Percentiles rank a stretch among this genome's conserved stretches.
Evolutionary conservation across 257 asterid genomes (phyloP).

Genomic region (Marsdenia floribunda): DNA sequence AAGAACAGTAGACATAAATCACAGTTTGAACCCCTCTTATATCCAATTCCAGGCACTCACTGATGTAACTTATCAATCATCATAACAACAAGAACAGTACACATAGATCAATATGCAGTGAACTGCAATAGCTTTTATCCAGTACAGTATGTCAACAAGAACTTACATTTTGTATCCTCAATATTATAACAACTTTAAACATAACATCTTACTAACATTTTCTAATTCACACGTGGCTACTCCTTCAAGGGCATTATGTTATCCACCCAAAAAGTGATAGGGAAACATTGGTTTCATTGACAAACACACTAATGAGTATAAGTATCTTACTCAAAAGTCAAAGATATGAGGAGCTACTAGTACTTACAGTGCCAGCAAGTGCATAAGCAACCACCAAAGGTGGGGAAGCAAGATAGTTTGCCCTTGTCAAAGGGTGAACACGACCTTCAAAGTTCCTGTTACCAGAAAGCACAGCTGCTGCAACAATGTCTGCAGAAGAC

Average conservation of each 20-base stretch:
- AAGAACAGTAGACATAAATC: background rate
- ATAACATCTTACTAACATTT: background rate
- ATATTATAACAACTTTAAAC: background rate
- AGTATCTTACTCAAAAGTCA: background rate
- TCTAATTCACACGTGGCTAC: background rate
- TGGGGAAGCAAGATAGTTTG: slow-evolving; percentile 97
- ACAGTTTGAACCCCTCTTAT: background rate
- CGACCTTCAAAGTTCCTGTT: slow-evolving; percentile 97
- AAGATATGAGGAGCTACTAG: background rate
- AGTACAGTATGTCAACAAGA: background rate
- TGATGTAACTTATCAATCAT: too few relatives aligned
- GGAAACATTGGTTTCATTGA: background rate
- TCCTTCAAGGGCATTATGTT: background rate
- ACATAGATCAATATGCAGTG: background rate
- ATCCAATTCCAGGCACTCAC: too few relatives aligned
- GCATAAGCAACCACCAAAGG: slow-evolving; percentile 98
- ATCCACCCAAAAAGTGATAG: background rate
- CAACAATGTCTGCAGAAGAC: slow-evolving; percentile 69
- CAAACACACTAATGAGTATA: background rate
- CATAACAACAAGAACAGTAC: too few relatives aligned
- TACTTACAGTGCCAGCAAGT: slow-evolving; percentile 92
- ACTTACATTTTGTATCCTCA: background rate
- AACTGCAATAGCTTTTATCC: background rate
- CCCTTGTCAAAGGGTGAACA: slow-evolving; percentile 90
- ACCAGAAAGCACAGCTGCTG: slow-evolving; percentile 97